Evolutionary conservation across 306 rosid genomes (phyloP), one percentile per base, ranked within the genome.

Genomic region (Vicia sativa): DNA sequence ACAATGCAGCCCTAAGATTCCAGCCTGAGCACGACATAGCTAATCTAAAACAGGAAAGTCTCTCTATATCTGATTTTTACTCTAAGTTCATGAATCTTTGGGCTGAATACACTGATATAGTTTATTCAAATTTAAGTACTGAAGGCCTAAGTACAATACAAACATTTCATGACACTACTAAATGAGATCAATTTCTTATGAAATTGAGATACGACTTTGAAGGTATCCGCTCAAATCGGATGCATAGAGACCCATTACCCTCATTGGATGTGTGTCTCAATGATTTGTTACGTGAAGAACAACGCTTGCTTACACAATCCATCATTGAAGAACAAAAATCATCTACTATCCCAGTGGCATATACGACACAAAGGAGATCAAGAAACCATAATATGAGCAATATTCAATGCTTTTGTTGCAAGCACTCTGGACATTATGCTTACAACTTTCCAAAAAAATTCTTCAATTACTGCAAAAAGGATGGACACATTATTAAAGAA

Each of bases 141-240:
- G 15, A 16, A 4, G 48, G 66, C 0, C 66, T 60, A 3, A 38
- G 29, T 60, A 35, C 15, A 10, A 11, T 37, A 1, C 66, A 60
- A 16, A 15, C 10, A 15, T 12, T 60, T 60, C 48, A 60, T 10
- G 48, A 18, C 18, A 60, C 48, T 60, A 37, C 31, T 38, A 16
- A 38, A 60, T 7, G 65, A 59, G 59, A 53, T 53, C 59, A 53
- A 3, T 53, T 53, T 50, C 42, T 50, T 23, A 53, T 53, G 59
- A 53, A 44, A 44, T 44, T 44, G 50, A 44, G 50, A 44, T 44
- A 4, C 4, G 7, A 44, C 0, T 44, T 44, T 54, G 60, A 54
- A 54, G 65, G 48, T 35, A 16, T 37, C 5, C 11, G 15, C 13
- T 60, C 65, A 2, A 54, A 54, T 25, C 37, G 19, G 29, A 21